phyloP scores from a whole-genome alignment of 257 asterid species.

The Buddleja alternifolia region DNA sequence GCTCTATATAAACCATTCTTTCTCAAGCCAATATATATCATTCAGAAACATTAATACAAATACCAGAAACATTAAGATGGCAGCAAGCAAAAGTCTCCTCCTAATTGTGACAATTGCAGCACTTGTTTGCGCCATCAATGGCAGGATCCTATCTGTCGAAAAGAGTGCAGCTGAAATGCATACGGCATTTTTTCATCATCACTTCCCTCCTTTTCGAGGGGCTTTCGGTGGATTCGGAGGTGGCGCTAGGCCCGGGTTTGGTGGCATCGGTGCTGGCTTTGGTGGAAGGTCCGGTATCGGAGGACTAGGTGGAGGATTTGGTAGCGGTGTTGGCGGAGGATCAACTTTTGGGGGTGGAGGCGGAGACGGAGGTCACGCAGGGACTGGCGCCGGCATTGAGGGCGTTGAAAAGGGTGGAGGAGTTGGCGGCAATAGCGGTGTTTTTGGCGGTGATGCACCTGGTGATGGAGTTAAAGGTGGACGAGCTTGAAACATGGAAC shows the following conservation, averaged over 20 bases:
- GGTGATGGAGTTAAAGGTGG: constrained; percentile 23
- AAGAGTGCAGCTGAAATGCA: constrained; percentile 21
- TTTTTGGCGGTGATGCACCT: constrained; percentile 6
- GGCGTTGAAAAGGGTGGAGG: constrained; percentile 22
- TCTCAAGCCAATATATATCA: constrained; percentile 16
- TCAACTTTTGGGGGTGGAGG: constrained; percentile 1
- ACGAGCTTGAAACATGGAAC: constrained; percentile 19
- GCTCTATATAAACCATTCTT: constrained; percentile 32
- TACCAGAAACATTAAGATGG: constrained; percentile 21
- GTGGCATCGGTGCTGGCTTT: constrained; percentile 23
- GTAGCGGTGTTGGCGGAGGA: neutral
- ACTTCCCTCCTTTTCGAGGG: constrained; percentile 27
- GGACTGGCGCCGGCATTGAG: constrained; percentile 27
- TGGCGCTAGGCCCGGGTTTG: constrained; percentile 19
- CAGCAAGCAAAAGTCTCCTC: constrained; percentile 29
- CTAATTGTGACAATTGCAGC: constrained; percentile 28
- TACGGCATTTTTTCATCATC: constrained; percentile 27
- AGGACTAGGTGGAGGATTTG: neutral
- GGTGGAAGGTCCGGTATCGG: constrained; percentile 11
- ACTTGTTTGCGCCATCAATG: constrained; percentile 22
- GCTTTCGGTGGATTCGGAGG: constrained; percentile 33
- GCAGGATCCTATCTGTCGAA: constrained; percentile 22
- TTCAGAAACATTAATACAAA: neutral
- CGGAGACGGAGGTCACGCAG: constrained; percentile 13
- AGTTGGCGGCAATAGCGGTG: neutral